These are phyloP conservation scores for Trypanosoma theileri DNA, from an alignment of 208 protist species.

Conservation along the genomic window DNA sequence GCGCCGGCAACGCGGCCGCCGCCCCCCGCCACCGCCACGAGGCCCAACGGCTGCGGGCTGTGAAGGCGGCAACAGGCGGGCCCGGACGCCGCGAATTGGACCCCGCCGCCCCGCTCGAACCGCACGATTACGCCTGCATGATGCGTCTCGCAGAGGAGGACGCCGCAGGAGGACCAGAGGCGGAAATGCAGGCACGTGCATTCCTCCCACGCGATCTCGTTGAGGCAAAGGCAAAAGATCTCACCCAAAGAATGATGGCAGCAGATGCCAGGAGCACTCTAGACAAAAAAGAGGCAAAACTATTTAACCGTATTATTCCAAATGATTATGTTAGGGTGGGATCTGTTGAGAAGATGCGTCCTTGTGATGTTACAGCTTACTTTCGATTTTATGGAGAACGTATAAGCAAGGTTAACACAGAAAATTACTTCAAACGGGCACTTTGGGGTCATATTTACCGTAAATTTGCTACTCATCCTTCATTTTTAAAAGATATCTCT, in stretches of 20 bases:
- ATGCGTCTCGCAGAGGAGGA: constrained; percentile 89
- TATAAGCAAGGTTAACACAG: constrained; percentile 33
- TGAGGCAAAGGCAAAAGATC: constrained; percentile 48
- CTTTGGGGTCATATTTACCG: constrained; percentile 83
- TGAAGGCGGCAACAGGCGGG: constrained; percentile 53
- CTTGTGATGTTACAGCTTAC: constrained; percentile 70
- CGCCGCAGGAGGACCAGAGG: constrained; percentile 50
- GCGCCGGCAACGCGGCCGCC: constrained; percentile 50
- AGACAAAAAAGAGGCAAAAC: constrained; percentile 81
- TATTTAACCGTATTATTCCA: constrained; percentile 71
- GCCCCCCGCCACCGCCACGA: constrained; percentile 60
- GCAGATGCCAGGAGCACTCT: constrained; percentile 27
- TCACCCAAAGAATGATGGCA: constrained; percentile 50
- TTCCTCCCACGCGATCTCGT: constrained; percentile 69
- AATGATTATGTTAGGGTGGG: constrained; percentile 74
- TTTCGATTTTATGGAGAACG: constrained; percentile 84
- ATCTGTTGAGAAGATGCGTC: constrained; percentile 75
- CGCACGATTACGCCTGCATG: constrained; percentile 86
- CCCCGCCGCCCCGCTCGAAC: constrained; percentile 62
- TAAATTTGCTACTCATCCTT: constrained; percentile 75
- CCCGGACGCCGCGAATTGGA: constrained; percentile 73
- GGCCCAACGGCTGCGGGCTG: constrained; percentile 46
- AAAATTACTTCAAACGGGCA: constrained; percentile 58
- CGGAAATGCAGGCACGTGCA: constrained; percentile 74
- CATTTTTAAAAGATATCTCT: constrained; percentile 68